Conservation (phyloP, 441 rosid genomes). For the Kokia cookei region DNA sequence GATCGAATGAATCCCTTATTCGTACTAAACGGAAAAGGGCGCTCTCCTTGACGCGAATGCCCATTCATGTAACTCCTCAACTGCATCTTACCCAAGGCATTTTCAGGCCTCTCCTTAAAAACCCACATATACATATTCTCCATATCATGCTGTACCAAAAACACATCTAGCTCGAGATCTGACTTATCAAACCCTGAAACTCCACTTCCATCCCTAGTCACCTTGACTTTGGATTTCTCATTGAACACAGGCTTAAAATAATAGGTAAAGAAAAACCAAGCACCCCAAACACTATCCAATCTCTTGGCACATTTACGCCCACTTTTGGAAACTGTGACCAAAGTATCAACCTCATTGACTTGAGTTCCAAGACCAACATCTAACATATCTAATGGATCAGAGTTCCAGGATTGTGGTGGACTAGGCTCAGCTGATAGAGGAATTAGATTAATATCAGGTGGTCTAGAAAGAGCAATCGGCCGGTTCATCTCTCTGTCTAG, state of each 20-base stretch:
- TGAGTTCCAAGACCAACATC: constrained; percentile 60
- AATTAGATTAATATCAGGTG: constrained; percentile 63
- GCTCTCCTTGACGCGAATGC: constrained; percentile 67
- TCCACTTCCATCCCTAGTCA: constrained; percentile 46
- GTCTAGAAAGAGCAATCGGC: constrained; percentile 43
- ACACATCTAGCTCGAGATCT: constrained; percentile 55
- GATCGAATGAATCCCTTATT: constrained; percentile 69
- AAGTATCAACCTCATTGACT: constrained; percentile 40
- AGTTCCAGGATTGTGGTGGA: constrained; percentile 44
- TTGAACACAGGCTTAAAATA: constrained; percentile 63
- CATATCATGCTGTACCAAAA: constrained; percentile 71
- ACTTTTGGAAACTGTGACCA: constrained; percentile 39
- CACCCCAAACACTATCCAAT: constrained; percentile 68
- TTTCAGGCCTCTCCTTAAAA: constrained; percentile 62
- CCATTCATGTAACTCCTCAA: constrained; percentile 72
- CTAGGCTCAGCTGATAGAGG: constrained; percentile 57
- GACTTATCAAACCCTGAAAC: constrained; percentile 54
- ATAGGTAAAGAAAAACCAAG: constrained; percentile 68
- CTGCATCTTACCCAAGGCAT: constrained; percentile 72
- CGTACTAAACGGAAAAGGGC: constrained; percentile 53
- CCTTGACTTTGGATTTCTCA: constrained; percentile 58
- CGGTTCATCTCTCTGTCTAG: constrained; percentile 57
- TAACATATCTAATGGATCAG: constrained; percentile 45
- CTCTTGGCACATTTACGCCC: constrained; percentile 57
- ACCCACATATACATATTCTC: constrained; percentile 83